phyloP scores from a whole-genome alignment of 2,329 filamentous ascomycete genomes.

The Fonsecaea erecta region DNA sequence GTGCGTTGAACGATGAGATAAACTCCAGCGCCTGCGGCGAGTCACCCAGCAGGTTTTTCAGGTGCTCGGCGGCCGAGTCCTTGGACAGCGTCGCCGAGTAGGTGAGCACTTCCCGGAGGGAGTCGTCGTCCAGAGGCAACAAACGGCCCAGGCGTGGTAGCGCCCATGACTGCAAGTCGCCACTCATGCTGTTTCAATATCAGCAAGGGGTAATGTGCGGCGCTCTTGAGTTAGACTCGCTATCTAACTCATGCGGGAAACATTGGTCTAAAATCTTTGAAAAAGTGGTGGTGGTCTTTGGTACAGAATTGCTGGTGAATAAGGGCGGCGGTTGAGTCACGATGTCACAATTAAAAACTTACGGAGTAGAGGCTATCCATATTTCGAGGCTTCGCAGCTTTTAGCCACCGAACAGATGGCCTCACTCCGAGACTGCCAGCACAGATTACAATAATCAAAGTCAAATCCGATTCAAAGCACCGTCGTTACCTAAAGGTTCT shows the following conservation, averaged over 20 bases:
- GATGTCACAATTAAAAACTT: not conserved
- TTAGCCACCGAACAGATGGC: not conserved
- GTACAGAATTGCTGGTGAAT: not conserved
- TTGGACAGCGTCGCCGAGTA: conserved; percentile 80
- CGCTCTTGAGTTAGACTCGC: not conserved
- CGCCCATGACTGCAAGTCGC: conserved; percentile 60
- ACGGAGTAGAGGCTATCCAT: not conserved
- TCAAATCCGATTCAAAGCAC: not conserved
- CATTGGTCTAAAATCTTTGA: not conserved
- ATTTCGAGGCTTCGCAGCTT: not conserved
- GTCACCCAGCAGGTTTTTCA: conserved; percentile 86
- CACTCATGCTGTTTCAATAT: conserved; percentile 39
- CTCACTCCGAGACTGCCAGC: not conserved
- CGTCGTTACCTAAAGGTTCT: not conserved
- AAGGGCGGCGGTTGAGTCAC: not conserved
- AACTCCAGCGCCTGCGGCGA: conserved; percentile 75
- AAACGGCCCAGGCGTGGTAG: conserved; percentile 75
- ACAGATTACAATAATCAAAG: not conserved
- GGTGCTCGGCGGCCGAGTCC: conserved; percentile 77
- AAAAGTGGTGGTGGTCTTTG: not conserved
- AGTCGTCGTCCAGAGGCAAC: conserved; percentile 81
- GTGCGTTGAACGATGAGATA: conserved; percentile 75
- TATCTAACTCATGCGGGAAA: not conserved
- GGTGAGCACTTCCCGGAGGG: conserved; percentile 80
- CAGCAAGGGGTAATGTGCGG: not conserved